Evolutionary conservation across 2,329 filamentous ascomycete genomes (phyloP), one percentile per base, ranked within the genome.

Genomic region (Fusarium penzigii): DNA sequence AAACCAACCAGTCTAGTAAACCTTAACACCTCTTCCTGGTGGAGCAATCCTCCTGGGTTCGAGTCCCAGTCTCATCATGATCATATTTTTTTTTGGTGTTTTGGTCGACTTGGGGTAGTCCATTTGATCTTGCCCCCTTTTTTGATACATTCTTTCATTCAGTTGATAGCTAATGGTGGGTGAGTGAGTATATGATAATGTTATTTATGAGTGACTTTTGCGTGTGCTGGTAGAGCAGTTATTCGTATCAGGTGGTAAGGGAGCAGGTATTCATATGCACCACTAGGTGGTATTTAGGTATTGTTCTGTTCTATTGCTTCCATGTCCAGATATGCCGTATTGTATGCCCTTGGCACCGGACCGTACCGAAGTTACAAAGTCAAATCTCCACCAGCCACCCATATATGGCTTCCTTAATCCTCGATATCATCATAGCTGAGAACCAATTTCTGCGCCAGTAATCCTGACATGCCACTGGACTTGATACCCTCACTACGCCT

Each of bases 371-470:
- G 45, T 49, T 45, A 56, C 48, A 58, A 61, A 45, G 42, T 44
- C 29, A 44, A 20, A 39, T 17, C 13, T 44, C 52, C 61, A 53
- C 25, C 8, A 36, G 53, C n/a, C 44, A 42, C 54, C 39, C 46
- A 45, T 42, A 16, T 11, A 34, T 29, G 17, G 20, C 48, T 6
- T 2, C 49, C 49, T 82, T 75, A 75, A 63, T 92, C 89, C 69
- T 92, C 88, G 67, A 94, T 93, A 75, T 94, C 90, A 72, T 94
- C 90, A 65, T 94, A 90, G 61, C 86, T 90, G 39, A 93, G 72
- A 42, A 90, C 82, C 58, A 92, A 72, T 63, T 87, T 88, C 68
- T 86, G 83, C 55, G 85, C 80, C 40, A 78, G 74, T 57, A 80
- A 66, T 29, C 75, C 71, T 3, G 72, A 71, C 42, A 74, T 66